phyloP scores from a whole-genome alignment of 768 basidiomycete species.

The Boletus subcaerulescens region DNA sequence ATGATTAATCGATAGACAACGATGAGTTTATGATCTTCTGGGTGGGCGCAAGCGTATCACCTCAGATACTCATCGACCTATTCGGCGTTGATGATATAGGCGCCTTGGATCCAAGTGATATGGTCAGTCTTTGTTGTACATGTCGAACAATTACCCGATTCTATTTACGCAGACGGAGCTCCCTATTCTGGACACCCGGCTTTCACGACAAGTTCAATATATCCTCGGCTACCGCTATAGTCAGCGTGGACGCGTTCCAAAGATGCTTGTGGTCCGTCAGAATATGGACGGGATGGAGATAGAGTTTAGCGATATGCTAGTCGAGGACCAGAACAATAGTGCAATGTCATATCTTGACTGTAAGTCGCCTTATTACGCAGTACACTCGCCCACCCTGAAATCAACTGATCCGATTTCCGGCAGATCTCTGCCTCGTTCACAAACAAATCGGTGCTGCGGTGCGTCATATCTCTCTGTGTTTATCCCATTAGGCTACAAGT shows the following conservation, averaged over 20 bases:
- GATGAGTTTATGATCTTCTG: slow-evolving; percentile 86
- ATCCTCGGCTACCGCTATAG: slow-evolving; percentile 68
- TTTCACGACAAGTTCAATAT: slow-evolving; percentile 85
- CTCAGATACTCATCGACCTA: slow-evolving; percentile 77
- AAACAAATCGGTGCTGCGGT: slow-evolving; percentile 33
- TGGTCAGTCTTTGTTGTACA: slow-evolving; percentile 46
- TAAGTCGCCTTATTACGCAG: slow-evolving; percentile 37
- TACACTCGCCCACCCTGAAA: neutral
- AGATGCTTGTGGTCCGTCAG: slow-evolving; percentile 80
- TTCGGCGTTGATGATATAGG: slow-evolving; percentile 82
- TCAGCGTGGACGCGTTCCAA: slow-evolving; percentile 53
- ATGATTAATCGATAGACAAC: slow-evolving; percentile 57
- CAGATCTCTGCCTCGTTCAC: slow-evolving; percentile 34
- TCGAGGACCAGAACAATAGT: slow-evolving; percentile 98
- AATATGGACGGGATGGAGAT: slow-evolving; percentile 91
- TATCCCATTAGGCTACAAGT: neutral
- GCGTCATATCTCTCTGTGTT: slow-evolving; percentile 2
- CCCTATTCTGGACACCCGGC: slow-evolving; percentile 64
- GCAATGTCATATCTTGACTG: slow-evolving; percentile 89
- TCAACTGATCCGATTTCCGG: neutral
- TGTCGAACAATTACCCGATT: neutral
- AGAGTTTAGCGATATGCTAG: slow-evolving; percentile 95
- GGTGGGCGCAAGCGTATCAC: slow-evolving; percentile 81
- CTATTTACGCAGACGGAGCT: slow-evolving; percentile 53
- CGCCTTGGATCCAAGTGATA: slow-evolving; percentile 54